A percentile compares a stretch with the other conserved stretches of the same genome.
phyloP scores from a whole-genome alignment of 2,329 filamentous ascomycete genomes.

The Talaromyces albobiverticillius region DNA sequence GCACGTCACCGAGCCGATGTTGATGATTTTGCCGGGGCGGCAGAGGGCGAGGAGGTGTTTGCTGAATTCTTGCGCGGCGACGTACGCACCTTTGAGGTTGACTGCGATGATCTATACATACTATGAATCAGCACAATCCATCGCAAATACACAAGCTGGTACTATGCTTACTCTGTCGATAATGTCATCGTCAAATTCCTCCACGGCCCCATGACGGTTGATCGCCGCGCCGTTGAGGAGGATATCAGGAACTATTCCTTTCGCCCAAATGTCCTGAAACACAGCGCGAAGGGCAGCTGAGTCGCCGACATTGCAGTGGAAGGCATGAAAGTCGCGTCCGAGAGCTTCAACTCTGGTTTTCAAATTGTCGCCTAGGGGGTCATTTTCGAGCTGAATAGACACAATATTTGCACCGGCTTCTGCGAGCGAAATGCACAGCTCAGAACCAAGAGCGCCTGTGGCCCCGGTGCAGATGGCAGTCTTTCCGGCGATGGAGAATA shows the following conservation, averaged over 20 bases:
- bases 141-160: neutral
- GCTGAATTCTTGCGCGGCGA: neutral
- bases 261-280: neutral
- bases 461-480: slow-evolving; percentile 2
- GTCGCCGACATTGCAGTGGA: neutral
- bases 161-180: slow-evolving; percentile 1
- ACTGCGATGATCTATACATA: neutral
- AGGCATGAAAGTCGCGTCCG: neutral
- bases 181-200: neutral
- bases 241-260: neutral
- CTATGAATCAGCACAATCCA: neutral
- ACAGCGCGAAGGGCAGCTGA: neutral
- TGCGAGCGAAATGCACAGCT: neutral
- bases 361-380: neutral
- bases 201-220: neutral
- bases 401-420: slow-evolving; percentile 1
- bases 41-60: neutral
- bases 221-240: neutral
- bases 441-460: neutral
- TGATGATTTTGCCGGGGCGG: slow-evolving; percentile 6
- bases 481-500: neutral
- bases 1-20: neutral
- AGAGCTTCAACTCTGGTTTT: neutral
- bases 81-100: neutral
- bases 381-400: neutral